Evolutionary conservation across 1,284 basidiomycete species (phyloP).

Genomic region (Irpex sp.): DNA sequence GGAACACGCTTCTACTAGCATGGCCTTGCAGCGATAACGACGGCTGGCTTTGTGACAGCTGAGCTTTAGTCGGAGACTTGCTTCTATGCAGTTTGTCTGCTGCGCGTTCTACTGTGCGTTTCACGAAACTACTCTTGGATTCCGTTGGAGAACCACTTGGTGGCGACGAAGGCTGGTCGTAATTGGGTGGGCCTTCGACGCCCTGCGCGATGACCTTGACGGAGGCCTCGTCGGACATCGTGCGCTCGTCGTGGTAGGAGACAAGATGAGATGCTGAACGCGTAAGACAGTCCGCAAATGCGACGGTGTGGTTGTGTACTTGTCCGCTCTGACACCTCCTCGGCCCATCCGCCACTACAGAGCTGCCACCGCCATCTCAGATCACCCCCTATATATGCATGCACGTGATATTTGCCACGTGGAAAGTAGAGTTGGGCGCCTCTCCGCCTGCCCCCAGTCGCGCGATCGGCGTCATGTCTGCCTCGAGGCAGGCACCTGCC

Average conservation of each 20-base stretch:
- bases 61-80: constrained; percentile 22
- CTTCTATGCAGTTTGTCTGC: constrained; percentile 57
- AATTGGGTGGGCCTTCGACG: constrained; percentile 7
- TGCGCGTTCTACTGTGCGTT: constrained; percentile 49
- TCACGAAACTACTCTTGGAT: constrained; percentile 16
- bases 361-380: constrained; percentile 1
- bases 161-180: constrained; percentile 2
- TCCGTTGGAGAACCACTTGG: constrained; percentile 4
- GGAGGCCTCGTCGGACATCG: not conserved
- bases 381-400: not conserved
- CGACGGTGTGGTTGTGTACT: not conserved
- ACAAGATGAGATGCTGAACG: not conserved
- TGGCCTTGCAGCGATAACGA: constrained; percentile 31
- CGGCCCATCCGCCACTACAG: not conserved
- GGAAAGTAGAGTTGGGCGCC: not conserved
- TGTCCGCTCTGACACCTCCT: constrained; percentile 5
- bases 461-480: constrained; percentile 8
- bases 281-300: not conserved
- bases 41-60: constrained; percentile 27
- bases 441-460: constrained; percentile 5
- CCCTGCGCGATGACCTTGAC: constrained; percentile 6
- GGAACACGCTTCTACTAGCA: constrained; percentile 45
- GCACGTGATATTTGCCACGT: constrained; percentile 2
- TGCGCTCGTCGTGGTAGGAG: not conserved
- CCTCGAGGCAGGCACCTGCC: constrained; percentile 8